These are phyloP conservation scores for Tuber borchii DNA, from an alignment of 495 filamentous ascomycete species.

Conservation along the genomic window DNA sequence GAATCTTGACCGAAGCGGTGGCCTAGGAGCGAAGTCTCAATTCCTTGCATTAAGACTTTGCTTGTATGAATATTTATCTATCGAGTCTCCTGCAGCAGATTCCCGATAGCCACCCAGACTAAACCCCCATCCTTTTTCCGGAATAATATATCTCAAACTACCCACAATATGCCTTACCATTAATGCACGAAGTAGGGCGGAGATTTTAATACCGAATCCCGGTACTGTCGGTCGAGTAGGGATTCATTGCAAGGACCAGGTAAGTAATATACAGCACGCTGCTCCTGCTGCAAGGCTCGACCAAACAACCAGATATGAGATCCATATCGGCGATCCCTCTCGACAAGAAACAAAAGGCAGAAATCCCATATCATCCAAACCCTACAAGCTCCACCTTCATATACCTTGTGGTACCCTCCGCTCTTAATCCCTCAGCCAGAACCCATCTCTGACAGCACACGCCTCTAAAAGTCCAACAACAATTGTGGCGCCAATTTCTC, in stretches of 20 bases:
- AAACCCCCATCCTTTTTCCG: neutral
- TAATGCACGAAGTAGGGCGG: neutral
- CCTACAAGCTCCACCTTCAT: neutral
- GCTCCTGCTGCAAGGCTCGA: neutral
- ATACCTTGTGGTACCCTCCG: neutral
- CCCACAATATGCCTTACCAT: neutral
- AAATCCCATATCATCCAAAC: neutral
- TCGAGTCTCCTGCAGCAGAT: neutral
- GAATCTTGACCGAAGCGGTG: neutral
- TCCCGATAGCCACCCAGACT: neutral
- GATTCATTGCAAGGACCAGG: neutral
- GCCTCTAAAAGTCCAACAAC: conserved; percentile 67
- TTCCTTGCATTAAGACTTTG: neutral
- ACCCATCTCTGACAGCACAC: neutral
- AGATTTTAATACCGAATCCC: neutral
- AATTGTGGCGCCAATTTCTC: conserved; percentile 88
- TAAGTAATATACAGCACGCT: neutral
- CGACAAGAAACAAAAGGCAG: neutral
- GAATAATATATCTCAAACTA: neutral
- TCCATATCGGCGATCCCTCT: neutral
- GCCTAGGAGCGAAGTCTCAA: neutral
- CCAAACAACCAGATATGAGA: neutral
- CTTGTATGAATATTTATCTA: neutral
- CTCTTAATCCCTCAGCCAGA: neutral
- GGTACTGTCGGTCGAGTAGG: neutral